Evolutionary conservation across 306 rosid species (phyloP), one percentile per base, ranked within the genome.

Genomic region (Corylus americana): DNA sequence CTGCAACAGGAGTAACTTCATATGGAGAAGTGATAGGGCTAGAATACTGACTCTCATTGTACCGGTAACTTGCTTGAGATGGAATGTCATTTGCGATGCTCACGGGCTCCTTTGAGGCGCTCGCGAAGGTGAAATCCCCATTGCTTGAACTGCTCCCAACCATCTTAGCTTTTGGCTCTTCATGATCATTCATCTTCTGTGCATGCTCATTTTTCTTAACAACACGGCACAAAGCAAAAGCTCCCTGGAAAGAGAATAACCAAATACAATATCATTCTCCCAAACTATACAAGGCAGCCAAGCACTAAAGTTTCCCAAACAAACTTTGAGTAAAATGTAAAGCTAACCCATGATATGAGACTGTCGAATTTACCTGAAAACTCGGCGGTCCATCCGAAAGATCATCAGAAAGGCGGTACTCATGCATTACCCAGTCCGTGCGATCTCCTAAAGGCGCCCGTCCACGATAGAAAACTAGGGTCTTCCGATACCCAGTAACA

Each of bases 391-490:
- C 91, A 79, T 80, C 91, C 74, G 66, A 71, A 63, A 81, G 83
- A 84, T 92, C 94, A 51, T 90, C 93, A 1, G 74, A 84, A 22
- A 92, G 91, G 82, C 98, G 98, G 83, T 94, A 94, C 83, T 94
- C 98, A 14, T 92, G 98, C 98, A 94, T 94, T 71, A 94, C 79
- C 97, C 98, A 94, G 7, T 88, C 91, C 4, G 92, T 92, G 77
- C 98, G 86, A 74, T 92, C 94, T 0, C 98, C 98, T 70, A 88
- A 85, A 17, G 98, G 98, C 1, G 98, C 98, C 39, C 98, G 92
- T 54, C 98, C 98, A 18, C 91, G 82, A 64, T 94, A 92, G 83
- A 94, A 94, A 77, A 94, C 98, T 42, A 94, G 89, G 73, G 98
- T 94, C 84, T 94, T 94, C 45, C 98, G 86, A 79, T 89, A 90